Percentiles rank a stretch among this genome's conserved stretches.
These are phyloP conservation scores for Penicillium odoratum DNA, from an alignment of 495 filamentous ascomycete genomes.

Conservation along the genomic window DNA sequence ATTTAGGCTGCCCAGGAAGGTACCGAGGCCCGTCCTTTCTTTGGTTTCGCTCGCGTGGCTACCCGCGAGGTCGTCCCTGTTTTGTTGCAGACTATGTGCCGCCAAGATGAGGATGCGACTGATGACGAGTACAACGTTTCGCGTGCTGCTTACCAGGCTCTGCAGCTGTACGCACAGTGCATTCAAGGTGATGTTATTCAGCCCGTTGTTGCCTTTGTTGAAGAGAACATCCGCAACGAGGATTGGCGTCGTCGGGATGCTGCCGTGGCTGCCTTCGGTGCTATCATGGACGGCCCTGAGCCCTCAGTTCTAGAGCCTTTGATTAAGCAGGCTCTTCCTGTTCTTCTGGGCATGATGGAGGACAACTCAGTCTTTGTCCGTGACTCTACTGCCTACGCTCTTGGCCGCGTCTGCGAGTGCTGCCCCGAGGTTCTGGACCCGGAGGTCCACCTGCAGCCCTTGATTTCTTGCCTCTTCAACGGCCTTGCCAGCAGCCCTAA, in stretches of 20 bases:
- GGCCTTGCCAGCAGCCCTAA: constrained; percentile 89
- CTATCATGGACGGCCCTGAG: constrained; percentile 97
- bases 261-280: constrained; percentile 96
- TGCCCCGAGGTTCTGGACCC: constrained; percentile 88
- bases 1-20: constrained; percentile 63
- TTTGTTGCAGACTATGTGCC: constrained; percentile 81
- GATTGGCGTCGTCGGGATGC: constrained; percentile 95
- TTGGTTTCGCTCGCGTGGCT: constrained; percentile 88
- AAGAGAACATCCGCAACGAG: constrained; percentile 81
- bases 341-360: constrained; percentile 95
- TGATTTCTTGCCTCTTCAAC: constrained; percentile 86
- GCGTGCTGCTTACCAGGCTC: constrained; percentile 92
- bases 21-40: constrained; percentile 79
- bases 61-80: constrained; percentile 91
- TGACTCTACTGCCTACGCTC: constrained; percentile 95
- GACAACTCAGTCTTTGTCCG: constrained; percentile 85
- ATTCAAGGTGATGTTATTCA: constrained; percentile 77
- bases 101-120: constrained; percentile 94
- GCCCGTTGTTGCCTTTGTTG: constrained; percentile 85
- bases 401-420: constrained; percentile 92
- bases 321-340: constrained; percentile 88
- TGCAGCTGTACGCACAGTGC: constrained; percentile 92
- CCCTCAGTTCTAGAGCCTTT: constrained; percentile 84
- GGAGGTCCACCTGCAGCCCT: constrained; percentile 70
- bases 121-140: constrained; percentile 98